Percentiles rank a stretch among this genome's conserved stretches.
These are phyloP conservation scores for Mucor racemosus DNA, from an alignment of 371 early-diverging fungal species.

Conservation along the genomic window DNA sequence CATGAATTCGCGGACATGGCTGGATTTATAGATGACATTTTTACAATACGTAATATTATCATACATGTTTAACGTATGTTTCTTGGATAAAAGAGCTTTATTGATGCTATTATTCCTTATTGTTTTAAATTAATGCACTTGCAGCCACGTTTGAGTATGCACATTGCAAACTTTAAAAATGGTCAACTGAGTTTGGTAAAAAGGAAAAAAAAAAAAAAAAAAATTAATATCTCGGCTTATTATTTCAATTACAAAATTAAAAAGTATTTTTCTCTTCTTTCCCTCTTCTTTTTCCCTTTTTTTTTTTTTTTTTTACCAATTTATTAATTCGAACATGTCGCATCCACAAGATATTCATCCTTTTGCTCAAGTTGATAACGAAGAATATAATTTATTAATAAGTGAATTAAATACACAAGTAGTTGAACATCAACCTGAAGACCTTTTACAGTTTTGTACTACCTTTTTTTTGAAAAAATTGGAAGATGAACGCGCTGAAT, in stretches of 20 bases:
- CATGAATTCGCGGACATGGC: not conserved
- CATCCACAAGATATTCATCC: constrained; percentile 7
- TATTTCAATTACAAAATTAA: not conserved
- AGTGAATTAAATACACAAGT: constrained; percentile 34
- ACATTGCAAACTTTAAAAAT: not conserved
- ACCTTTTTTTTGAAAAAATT: constrained; percentile 79
- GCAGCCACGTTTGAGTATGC: not conserved
- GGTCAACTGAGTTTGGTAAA: not conserved
- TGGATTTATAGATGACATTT: not conserved
- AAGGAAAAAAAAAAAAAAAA: not conserved
- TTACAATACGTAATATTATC: not conserved
- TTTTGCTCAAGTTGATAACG: constrained; percentile 4
- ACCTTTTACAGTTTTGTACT: constrained; percentile 88
- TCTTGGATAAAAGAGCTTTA: not conserved
- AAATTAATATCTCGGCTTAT: not conserved
- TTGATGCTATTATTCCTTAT: not conserved
- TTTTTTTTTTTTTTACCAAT: not conserved
- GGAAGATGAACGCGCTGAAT: constrained; percentile 61
- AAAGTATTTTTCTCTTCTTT: not conserved
- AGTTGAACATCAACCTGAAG: constrained; percentile 54
- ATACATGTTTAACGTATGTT: too few relatives aligned
- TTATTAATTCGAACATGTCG: too few relatives aligned
- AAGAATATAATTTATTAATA: constrained; percentile 34
- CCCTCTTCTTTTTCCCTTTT: constrained; percentile 10
- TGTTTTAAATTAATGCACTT: not conserved